A percentile compares a stretch with the other conserved stretches of the same genome.
phyloP scores from a whole-genome alignment of 148 eudicot species.

The Rhododendron simsii region DNA sequence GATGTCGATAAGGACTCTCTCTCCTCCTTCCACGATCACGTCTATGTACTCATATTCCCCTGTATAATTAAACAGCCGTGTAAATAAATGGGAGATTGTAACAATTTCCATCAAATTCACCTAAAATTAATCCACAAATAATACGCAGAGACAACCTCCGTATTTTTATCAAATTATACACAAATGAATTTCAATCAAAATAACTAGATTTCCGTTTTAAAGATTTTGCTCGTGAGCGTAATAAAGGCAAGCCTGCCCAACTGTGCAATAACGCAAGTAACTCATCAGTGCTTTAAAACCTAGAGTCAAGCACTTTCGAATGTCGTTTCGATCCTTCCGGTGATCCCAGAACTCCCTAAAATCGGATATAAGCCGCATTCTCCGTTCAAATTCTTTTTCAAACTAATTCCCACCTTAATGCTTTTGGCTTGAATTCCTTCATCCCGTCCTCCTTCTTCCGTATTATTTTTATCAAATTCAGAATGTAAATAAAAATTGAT shows the following conservation, averaged over 20 bases:
- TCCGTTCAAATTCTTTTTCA: background rate
- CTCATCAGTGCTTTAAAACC: background rate
- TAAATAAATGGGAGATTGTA: background rate
- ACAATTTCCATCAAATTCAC: background rate
- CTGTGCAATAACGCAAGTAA: too few relatives aligned
- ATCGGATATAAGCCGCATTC: background rate
- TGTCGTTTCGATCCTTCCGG: background rate
- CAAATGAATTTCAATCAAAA: too few relatives aligned
- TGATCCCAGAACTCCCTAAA: background rate
- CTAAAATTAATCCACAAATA: background rate
- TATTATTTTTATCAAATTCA: too few relatives aligned
- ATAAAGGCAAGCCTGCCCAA: too few relatives aligned
- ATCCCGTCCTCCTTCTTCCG: too few relatives aligned
- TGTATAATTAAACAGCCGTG: background rate
- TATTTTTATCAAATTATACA: too few relatives aligned
- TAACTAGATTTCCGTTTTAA: too few relatives aligned
- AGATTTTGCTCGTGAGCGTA: too few relatives aligned
- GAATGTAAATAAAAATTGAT: too few relatives aligned
- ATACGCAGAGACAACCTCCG: too few relatives aligned
- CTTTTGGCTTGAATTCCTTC: too few relatives aligned
- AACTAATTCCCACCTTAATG: too few relatives aligned
- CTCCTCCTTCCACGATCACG: slow-evolving; percentile 24
- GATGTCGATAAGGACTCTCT: slow-evolving; percentile 45
- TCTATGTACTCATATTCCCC: slow-evolving; percentile 49
- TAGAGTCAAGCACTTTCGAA: background rate